Base-by-base conservation (phyloP, 2,329 filamentous ascomycete species). In the Arthrobotrys sinensis region DNA sequence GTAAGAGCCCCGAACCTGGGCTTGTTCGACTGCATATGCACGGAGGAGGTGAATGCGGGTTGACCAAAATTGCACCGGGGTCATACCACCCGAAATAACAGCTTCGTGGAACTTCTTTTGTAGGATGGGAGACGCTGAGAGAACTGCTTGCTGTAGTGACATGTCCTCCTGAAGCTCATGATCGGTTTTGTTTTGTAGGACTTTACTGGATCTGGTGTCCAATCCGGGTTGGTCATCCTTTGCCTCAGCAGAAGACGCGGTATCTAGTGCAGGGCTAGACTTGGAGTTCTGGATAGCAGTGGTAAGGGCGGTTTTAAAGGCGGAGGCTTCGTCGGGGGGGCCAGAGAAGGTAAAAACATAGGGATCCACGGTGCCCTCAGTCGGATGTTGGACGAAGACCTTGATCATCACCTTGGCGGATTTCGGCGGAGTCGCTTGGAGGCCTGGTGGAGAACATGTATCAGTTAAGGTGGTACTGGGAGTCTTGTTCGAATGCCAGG, bases 11-110 rank as follows among this genome's bases (percentile, higher is more conserved):
- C 92, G 91, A 81, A 91, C 92, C 85, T 99, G 96, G 76, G 90
- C 90, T 69, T 89, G 90, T 84, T 98, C 94, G 53, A 97, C 96
- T 1, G 94, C 94, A 85, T 97, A 93, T 0, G 95, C 92, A 11
- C 96, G 92, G 34, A 99, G 88, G 36, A 97, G 86, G 83, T 93
- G 93, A 55, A 94, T 89, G 53, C 96, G 89, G 1, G 93, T 93
- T 0, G 93, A 93, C 96, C 96, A 99, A 85, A 99, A 99, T 83
- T 97, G 95, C 0, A 90, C 87, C 81, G 95, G 94, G 84, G 98
- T 97, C 52, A 94, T 91, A 1, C 89, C 89, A 32, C 92, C 90
- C 0, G 91, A 91, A 79, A 98, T 91, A 1, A 92, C 91, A 0
- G 93, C 92, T 82, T 97, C 93, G 85, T 93, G 91, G 83, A 97